phyloP scores from a whole-genome alignment of 2,329 filamentous ascomycete species.

The Aspergillus brunneoviolaceus region DNA sequence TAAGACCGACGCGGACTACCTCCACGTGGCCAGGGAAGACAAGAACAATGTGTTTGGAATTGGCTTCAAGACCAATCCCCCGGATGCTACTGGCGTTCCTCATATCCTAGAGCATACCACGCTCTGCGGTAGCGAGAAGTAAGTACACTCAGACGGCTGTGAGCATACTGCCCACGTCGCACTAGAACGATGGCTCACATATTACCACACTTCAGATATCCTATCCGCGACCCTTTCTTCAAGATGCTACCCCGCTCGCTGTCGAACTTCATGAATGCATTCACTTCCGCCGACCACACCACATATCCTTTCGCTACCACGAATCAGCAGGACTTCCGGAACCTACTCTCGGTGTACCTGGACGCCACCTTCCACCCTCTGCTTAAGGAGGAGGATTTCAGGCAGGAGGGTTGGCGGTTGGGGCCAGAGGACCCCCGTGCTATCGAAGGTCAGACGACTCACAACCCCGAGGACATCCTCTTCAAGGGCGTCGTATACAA shows the following conservation, averaged over 20 bases:
- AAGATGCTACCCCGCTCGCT: conserved; percentile 98
- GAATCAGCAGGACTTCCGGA: conserved; percentile 91
- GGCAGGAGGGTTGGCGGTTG: conserved; percentile 94
- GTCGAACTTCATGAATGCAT: conserved; percentile 99
- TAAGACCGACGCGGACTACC: conserved; percentile 91
- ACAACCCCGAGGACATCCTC: conserved; percentile 49
- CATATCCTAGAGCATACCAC: conserved; percentile 98
- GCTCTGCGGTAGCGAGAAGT: conserved; percentile 92
- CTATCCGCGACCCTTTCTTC: conserved; percentile 98
- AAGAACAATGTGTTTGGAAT: conserved; percentile 99
- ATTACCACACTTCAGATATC: conserved; percentile 60
- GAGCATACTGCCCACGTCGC: neutral
- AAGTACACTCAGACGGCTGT: conserved; percentile 27
- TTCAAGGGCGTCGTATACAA: conserved; percentile 59
- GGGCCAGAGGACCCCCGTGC: conserved; percentile 83
- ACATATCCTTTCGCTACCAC: conserved; percentile 98
- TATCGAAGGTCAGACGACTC: conserved; percentile 40
- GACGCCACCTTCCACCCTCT: conserved; percentile 90
- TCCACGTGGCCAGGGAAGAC: conserved; percentile 92
- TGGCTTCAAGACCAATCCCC: conserved; percentile 98
- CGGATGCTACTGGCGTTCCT: conserved; percentile 91
- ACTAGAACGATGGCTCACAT: conserved; percentile 15
- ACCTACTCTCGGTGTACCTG: conserved; percentile 93
- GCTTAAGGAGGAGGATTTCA: conserved; percentile 86
- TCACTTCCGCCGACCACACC: conserved; percentile 93